Percentiles rank a stretch among this genome's conserved stretches.
Conservation (phyloP, 805 yeast genomes). For the Wickerhamomyces bovis region DNA sequence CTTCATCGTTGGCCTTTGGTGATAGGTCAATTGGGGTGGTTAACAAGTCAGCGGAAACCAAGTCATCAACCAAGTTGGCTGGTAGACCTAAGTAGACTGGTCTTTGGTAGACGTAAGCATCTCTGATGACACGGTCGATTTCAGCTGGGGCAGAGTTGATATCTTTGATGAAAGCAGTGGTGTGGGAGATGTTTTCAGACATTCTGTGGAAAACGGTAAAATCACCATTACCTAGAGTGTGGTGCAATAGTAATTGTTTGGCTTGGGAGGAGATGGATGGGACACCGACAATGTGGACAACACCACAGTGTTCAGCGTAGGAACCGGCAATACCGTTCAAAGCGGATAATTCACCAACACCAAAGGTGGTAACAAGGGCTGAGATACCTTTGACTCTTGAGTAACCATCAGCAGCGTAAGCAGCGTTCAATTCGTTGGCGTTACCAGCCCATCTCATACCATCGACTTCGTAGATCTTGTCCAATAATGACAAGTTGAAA, state of each 20-base stretch:
- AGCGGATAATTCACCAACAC: conserved; percentile 85
- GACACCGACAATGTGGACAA: conserved; percentile 80
- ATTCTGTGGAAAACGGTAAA: conserved; percentile 74
- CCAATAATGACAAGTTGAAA: conserved; percentile 67
- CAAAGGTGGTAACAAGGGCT: conserved; percentile 77
- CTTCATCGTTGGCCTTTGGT: conserved; percentile 50
- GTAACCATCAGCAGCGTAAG: conserved; percentile 86
- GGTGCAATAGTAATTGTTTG: conserved; percentile 69
- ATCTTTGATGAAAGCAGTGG: conserved; percentile 60
- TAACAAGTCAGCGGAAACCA: conserved; percentile 51
- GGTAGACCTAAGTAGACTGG: conserved; percentile 83
- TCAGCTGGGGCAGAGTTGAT: conserved; percentile 59
- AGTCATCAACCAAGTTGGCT: conserved; percentile 68
- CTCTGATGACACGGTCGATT: conserved; percentile 69
- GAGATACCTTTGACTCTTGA: conserved; percentile 74
- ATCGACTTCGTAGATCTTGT: conserved; percentile 66
- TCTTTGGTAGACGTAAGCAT: conserved; percentile 65
- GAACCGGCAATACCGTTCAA: conserved; percentile 85
- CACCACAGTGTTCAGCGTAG: conserved; percentile 84
- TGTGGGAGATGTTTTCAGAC: conserved; percentile 66
- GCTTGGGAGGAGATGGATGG: conserved; percentile 73
- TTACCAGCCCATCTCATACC: conserved; percentile 87
- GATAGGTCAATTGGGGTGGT: conserved; percentile 60
- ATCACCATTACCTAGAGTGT: conserved; percentile 80
- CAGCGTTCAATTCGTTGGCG: conserved; percentile 85